phyloP scores from a whole-genome alignment of 2,329 filamentous ascomycete genomes.

The Cyclaneusma minus region DNA sequence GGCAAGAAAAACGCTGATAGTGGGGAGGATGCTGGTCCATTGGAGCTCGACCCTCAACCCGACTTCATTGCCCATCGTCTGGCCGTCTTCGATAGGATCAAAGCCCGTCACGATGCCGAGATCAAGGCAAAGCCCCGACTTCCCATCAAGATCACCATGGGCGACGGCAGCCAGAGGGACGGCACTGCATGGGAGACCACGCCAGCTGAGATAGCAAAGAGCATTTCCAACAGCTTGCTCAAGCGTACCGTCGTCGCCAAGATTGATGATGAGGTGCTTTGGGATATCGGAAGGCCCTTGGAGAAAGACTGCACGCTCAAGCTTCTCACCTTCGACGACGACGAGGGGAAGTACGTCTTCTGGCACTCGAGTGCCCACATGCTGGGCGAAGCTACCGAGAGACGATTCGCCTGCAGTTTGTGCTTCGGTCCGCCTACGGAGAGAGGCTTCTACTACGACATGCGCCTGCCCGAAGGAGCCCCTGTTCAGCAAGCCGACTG shows the following conservation, averaged over 20 bases:
- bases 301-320: conserved; percentile 79
- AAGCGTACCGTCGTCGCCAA: conserved; percentile 78
- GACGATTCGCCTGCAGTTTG: conserved; percentile 77
- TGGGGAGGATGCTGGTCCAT: conserved; percentile 21
- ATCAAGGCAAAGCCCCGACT: conserved; percentile 55
- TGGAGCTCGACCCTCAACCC: conserved; percentile 41
- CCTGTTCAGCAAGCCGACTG: conserved; percentile 65
- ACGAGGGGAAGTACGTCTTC: conserved; percentile 76
- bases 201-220: conserved; percentile 60
- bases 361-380: conserved; percentile 96
- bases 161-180: conserved; percentile 52
- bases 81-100: conserved; percentile 75
- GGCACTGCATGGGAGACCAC: conserved; percentile 89
- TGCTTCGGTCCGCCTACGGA: conserved; percentile 89
- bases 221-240: conserved; percentile 71
- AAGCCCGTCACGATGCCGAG: conserved; percentile 70
- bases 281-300: conserved; percentile 83
- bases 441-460: conserved; percentile 95
- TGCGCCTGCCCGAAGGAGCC: conserved; percentile 60
- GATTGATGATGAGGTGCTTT: conserved; percentile 54
- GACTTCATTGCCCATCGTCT: conserved; percentile 74
- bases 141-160: conserved; percentile 58
- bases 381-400: conserved; percentile 86
- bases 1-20: conserved; percentile 25
- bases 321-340: conserved; percentile 64